Evolutionary conservation across 1,139 yeast species (phyloP), one percentile per base, ranked within the genome.

Genomic region (Magnusiomyces paraingens): DNA sequence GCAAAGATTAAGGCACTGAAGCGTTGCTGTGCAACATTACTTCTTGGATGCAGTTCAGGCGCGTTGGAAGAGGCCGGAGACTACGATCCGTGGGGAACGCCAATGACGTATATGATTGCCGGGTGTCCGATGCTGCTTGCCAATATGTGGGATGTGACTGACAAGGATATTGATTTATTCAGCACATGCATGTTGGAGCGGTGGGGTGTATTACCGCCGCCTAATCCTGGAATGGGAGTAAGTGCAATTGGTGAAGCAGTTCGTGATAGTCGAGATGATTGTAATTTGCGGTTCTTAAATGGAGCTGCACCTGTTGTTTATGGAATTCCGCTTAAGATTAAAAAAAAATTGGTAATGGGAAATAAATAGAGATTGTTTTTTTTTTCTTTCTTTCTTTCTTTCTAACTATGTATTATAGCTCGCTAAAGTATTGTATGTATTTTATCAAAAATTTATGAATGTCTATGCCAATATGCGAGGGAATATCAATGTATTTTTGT

Each of bases 91-190:
- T 77, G 79, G 64, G 96, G 98, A 0, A 86, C 90, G 5, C 78
- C 88, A 0, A 78, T 80, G 61, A 83, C 86, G 53, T 90, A 91
- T 76, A 66, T 91, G 39, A 72, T 79, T 3, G 93, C 93, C 36
- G 95, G 95, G 0, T 80, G 89, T 49, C 94, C 95, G 0, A 78
- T 86, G 82, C 77, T 89, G 1, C 71, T 93, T 45, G 96, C 89
- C 0, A 90, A 89, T 64, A 71, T 93, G 59, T 93, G 99, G 99
- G 97, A 90, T 69, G 98, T 93, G 3, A 93, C 98, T 0, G 99
- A 93, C 68, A 90, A 87, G 62, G 99, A 93, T 66, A 88, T 90
- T 53, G 98, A 93, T 68, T 77, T 76, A 61, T 89, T 90, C 62
- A 85, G 90, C 47, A 58, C 76, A 12, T 71, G 79, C 1, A 68